A percentile compares a stretch with the other conserved stretches of the same genome.
Evolutionary conservation across 1,139 yeast species (phyloP).

Genomic region (Pichia sp.): DNA sequence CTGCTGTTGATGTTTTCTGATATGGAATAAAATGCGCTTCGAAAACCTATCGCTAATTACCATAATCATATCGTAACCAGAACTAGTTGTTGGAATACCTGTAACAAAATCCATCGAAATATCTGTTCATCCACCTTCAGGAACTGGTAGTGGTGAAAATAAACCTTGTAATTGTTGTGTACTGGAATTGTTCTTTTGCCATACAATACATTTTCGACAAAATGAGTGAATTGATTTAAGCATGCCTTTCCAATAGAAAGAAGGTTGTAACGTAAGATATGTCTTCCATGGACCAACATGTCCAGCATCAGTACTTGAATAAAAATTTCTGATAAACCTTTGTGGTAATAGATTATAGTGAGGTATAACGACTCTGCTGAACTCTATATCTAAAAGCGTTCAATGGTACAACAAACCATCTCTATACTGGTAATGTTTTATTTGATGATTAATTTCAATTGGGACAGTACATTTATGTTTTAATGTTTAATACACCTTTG

Average conservation of each 20-base stretch:
- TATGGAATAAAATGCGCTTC: slow-evolving; percentile 5
- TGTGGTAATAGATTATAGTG: not conserved
- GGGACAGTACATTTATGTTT: not conserved
- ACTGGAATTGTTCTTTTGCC: slow-evolving; percentile 1
- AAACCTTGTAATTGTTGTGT: slow-evolving; percentile 1
- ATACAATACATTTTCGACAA: not conserved
- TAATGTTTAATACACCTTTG: not conserved
- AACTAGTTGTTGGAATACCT: slow-evolving; percentile 1
- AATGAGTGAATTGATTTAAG: not conserved
- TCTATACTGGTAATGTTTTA: not conserved
- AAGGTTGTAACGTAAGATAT: not conserved
- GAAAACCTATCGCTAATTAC: slow-evolving; percentile 3
- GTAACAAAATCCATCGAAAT: slow-evolving; percentile 3
- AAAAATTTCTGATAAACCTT: not conserved
- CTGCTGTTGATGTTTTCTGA: not conserved
- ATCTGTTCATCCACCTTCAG: slow-evolving; percentile 7
- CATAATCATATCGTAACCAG: slow-evolving; percentile 4
- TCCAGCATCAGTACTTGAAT: not conserved
- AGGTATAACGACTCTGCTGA: not conserved
- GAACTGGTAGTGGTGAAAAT: slow-evolving; percentile 2
- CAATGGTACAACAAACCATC: slow-evolving; percentile 2
- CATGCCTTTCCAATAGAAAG: slow-evolving; percentile 5
- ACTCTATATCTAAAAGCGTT: not conserved
- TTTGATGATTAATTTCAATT: not conserved
- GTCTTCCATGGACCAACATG: slow-evolving; percentile 5